phyloP scores from a whole-genome alignment of 345 rosid species.

The Eucalyptus leucophloia region DNA sequence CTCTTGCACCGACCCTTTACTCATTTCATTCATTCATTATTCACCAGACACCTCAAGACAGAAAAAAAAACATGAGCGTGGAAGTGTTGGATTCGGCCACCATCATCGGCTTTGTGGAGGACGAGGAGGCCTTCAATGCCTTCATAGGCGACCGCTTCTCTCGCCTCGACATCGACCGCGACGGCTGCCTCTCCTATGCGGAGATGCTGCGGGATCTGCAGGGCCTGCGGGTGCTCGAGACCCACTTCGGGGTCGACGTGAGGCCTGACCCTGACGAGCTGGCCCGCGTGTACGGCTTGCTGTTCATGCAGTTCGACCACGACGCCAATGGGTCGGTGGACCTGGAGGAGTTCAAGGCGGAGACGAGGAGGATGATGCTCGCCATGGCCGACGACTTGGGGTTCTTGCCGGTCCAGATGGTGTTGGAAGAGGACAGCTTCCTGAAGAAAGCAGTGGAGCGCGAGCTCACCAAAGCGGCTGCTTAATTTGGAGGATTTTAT shows the following conservation, averaged over 20 bases:
- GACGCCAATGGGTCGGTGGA: constrained; percentile 2
- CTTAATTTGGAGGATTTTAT: neutral
- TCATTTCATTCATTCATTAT: neutral
- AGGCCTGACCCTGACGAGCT: neutral
- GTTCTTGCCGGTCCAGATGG: constrained; percentile 38
- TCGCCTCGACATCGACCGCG: neutral
- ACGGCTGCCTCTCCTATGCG: neutral
- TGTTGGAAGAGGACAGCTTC: constrained; percentile 30
- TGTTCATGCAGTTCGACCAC: neutral
- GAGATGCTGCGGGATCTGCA: neutral
- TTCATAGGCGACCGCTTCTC: neutral
- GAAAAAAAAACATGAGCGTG: neutral
- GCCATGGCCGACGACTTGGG: constrained; percentile 5
- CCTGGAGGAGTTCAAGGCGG: constrained; percentile 2
- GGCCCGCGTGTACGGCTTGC: neutral
- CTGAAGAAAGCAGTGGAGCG: constrained; percentile 33
- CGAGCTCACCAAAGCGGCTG: constrained; percentile 5
- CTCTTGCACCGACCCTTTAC: neutral
- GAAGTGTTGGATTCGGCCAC: neutral
- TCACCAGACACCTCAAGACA: neutral
- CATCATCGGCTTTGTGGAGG: neutral
- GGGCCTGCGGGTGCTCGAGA: neutral
- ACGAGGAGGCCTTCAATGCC: neutral
- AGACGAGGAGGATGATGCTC: constrained; percentile 1
- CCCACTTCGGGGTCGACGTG: neutral